Conservation (phyloP, 257 asterid species). For the Gentiana straminea region DNA sequence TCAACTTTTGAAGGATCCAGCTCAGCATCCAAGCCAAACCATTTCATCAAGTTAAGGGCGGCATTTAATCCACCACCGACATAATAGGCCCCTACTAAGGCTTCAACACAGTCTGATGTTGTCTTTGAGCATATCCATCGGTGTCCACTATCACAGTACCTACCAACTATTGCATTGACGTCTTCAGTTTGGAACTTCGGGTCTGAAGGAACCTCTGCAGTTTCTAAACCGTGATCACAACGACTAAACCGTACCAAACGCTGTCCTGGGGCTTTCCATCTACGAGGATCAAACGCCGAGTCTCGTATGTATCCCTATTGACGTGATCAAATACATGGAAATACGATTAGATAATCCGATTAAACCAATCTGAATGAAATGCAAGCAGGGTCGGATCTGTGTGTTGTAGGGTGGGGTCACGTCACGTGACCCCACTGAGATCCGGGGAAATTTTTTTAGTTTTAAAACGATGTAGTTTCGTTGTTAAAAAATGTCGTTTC, state of each 20-base stretch:
- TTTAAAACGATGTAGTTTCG: too few species aligned
- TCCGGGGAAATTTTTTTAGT: too few species aligned
- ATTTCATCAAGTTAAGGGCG: conserved; percentile 62
- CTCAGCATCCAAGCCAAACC: conserved; percentile 68
- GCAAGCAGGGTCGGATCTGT: too few species aligned
- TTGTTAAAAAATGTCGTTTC: too few species aligned
- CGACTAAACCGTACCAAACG: conserved; percentile 54
- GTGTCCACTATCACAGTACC: conserved; percentile 78
- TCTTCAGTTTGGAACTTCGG: conserved; percentile 44
- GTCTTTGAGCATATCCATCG: conserved; percentile 92
- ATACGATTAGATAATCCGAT: neutral
- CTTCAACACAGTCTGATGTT: conserved; percentile 83
- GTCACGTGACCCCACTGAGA: too few species aligned
- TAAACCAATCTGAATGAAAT: too few species aligned
- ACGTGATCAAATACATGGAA: conserved; percentile 8
- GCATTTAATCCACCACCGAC: conserved; percentile 76
- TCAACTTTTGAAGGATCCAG: conserved; percentile 49
- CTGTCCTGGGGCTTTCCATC: conserved; percentile 97
- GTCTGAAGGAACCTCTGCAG: conserved; percentile 61
- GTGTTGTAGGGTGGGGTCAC: too few species aligned
- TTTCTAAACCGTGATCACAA: conserved; percentile 58
- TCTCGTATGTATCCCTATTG: conserved; percentile 63
- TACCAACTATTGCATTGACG: conserved; percentile 46
- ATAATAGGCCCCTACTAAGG: conserved; percentile 91
- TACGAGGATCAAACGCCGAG: conserved; percentile 68